These are phyloP conservation scores for Salvia miltiorrhiza DNA, from an alignment of 257 asterid genomes.

Conservation along the genomic window DNA sequence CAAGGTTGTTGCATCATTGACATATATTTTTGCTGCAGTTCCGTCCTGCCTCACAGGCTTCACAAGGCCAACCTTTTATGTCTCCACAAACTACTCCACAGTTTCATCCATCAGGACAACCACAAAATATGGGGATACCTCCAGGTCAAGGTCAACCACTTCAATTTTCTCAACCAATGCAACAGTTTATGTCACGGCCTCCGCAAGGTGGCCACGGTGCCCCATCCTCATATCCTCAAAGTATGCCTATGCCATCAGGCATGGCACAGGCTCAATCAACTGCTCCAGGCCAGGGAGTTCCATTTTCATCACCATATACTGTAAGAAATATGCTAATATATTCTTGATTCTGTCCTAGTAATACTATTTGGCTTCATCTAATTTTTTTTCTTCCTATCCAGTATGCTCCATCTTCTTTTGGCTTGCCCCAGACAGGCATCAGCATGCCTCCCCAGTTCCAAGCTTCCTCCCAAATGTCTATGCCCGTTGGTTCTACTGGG, in stretches of 20 bases:
- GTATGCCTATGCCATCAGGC: slow-evolving; percentile 52
- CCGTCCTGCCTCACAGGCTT: slow-evolving; percentile 54
- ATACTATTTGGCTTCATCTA: slow-evolving; percentile 16
- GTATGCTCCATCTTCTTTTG: slow-evolving; percentile 61
- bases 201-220: slow-evolving; percentile 51
- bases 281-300: slow-evolving; percentile 50
- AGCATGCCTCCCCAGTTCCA: slow-evolving; percentile 54
- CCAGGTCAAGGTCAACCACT: slow-evolving; percentile 63
- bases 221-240: slow-evolving; percentile 57
- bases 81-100: slow-evolving; percentile 61
- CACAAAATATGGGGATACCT: slow-evolving; percentile 54
- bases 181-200: slow-evolving; percentile 58
- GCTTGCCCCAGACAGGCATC: slow-evolving; percentile 51
- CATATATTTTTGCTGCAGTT: slow-evolving; percentile 44
- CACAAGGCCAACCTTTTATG: slow-evolving; percentile 58
- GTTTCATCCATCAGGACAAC: slow-evolving; percentile 59
- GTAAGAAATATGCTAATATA: slow-evolving; percentile 39
- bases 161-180: slow-evolving; percentile 74
- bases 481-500: slow-evolving; percentile 48
- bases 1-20: slow-evolving; percentile 11
- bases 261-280: slow-evolving; percentile 49
- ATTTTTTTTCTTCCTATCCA: slow-evolving; percentile 27
- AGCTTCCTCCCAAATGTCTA: slow-evolving; percentile 59
- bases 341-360: slow-evolving; percentile 1
- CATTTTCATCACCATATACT: slow-evolving; percentile 60